Evolutionary conservation across 352 stramenopile species (phyloP).

Genomic region (Plasmopara halstedii): DNA sequence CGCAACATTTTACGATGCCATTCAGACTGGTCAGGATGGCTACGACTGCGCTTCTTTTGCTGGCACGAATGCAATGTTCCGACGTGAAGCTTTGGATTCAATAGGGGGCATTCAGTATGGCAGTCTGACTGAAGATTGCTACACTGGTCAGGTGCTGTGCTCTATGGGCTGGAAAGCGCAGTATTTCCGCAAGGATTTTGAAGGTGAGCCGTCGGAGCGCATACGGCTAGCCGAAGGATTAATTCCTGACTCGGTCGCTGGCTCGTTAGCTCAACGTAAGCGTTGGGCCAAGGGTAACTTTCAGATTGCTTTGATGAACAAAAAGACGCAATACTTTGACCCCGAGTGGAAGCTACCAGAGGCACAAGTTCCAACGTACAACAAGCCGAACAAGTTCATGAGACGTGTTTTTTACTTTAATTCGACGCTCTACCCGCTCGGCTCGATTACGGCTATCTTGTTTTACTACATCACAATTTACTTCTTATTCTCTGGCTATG

Average conservation of each 20-base stretch:
- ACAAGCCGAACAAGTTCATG: slow-evolving; percentile 67
- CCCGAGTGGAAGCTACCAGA: slow-evolving; percentile 75
- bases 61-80: slow-evolving; percentile 79
- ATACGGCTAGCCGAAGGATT: slow-evolving; percentile 73
- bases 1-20: slow-evolving; percentile 81
- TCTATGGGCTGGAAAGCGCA: slow-evolving; percentile 77
- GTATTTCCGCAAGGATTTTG: slow-evolving; percentile 86
- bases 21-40: slow-evolving; percentile 79
- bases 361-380: slow-evolving; percentile 46
- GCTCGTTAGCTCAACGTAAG: slow-evolving; percentile 66
- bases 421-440: slow-evolving; percentile 70
- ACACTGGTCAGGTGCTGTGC: slow-evolving; percentile 72
- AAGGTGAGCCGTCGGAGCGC: slow-evolving; percentile 63
- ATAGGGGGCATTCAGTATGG: slow-evolving; percentile 84
- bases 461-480: slow-evolving; percentile 85
- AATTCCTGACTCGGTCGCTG: slow-evolving; percentile 66
- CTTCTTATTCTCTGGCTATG: slow-evolving; percentile 75
- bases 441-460: slow-evolving; percentile 69
- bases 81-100: slow-evolving; percentile 78
- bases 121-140: slow-evolving; percentile 81
- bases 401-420: slow-evolving; percentile 77
- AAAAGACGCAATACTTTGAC: slow-evolving; percentile 73
- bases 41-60: slow-evolving; percentile 81
- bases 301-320: slow-evolving; percentile 79
- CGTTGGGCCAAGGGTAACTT: slow-evolving; percentile 85